A percentile compares a stretch with the other conserved stretches of the same genome.
Conservation (phyloP, 306 rosid genomes). For the Ormosia semicastrata region DNA sequence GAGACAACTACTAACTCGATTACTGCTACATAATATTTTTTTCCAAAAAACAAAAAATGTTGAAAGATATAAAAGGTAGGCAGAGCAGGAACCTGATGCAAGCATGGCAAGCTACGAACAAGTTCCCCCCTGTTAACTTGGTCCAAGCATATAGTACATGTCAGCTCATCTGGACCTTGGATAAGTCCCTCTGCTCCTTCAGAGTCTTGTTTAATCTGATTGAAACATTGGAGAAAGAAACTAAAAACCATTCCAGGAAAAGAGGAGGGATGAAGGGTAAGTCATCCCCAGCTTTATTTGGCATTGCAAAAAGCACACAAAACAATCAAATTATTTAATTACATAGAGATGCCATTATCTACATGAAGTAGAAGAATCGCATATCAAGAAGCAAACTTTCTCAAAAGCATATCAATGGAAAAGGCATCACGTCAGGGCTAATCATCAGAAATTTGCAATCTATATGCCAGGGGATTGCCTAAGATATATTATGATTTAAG, state of each 20-base stretch:
- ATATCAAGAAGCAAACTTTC: neutral
- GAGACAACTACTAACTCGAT: neutral
- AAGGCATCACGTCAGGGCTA: neutral
- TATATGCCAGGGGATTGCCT: neutral
- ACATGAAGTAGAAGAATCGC: neutral
- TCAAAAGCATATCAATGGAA: neutral
- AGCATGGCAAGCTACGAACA: constrained; percentile 56
- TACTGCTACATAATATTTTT: neutral
- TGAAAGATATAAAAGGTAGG: neutral
- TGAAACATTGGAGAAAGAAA: neutral
- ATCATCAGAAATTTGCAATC: neutral
- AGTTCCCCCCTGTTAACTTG: constrained; percentile 49
- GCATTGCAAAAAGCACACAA: neutral
- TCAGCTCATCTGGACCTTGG: constrained; percentile 32
- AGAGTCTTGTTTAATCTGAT: constrained; percentile 32
- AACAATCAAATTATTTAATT: neutral
- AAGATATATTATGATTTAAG: neutral
- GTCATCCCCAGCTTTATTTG: neutral
- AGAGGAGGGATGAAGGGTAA: neutral
- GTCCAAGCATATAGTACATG: constrained; percentile 51
- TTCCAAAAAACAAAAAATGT: neutral
- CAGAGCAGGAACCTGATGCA: constrained; percentile 53
- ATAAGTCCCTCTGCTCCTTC: constrained; percentile 27
- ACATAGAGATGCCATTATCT: neutral
- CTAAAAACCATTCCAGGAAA: neutral